Base-by-base conservation (phyloP, 306 rosid species). In the Quercus agrifolia region DNA sequence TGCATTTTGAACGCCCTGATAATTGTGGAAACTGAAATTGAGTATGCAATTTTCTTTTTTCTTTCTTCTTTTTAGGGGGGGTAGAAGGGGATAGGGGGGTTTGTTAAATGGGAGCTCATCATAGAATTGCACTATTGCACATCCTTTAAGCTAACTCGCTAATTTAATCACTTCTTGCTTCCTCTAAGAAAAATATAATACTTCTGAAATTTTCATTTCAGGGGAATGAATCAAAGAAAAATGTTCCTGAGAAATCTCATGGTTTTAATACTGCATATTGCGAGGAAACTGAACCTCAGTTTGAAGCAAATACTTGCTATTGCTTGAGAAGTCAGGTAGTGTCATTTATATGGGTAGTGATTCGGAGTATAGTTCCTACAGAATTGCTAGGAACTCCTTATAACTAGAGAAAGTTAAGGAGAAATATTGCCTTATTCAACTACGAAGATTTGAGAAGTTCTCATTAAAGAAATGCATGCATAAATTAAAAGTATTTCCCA, bases 281-380 rank as follows among this genome's bases (percentile, higher is more conserved):
- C 74, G 27, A 69, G 49, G 75, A 79, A 76, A 71, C 72, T 85
- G 75, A 80, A 75, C 82, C 80, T 27, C 87, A 74, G 67, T 41
- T 78, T 54, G 87, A 77, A 30, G 87, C 81, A 21, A 83, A 89
- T 62, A 85, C 79, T 82, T 83, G 84, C 35, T 85, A 74, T 77
- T 87, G 97, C 84, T 81, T 85, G 49, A 94, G 71, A 86, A 89
- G 83, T 85, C 99, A 94, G 89, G 95, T 94, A 58, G 94, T 86
- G 33, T 90, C 99, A 28, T 91, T 82, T 81, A 79, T 94, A 74
- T 91, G 97, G 99, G 97, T 97, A 77, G 93, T 82, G 79, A 92
- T 93, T 80, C 83, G 94, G 80, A 88, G 94, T 77, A 76, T 94
- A 57, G 81, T 94, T 77, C 97, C 97, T 70, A 74, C 81, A 4